These are phyloP conservation scores for Vitis rotundifolia DNA, from an alignment of 164 flowering plant species.

Conservation along the genomic window DNA sequence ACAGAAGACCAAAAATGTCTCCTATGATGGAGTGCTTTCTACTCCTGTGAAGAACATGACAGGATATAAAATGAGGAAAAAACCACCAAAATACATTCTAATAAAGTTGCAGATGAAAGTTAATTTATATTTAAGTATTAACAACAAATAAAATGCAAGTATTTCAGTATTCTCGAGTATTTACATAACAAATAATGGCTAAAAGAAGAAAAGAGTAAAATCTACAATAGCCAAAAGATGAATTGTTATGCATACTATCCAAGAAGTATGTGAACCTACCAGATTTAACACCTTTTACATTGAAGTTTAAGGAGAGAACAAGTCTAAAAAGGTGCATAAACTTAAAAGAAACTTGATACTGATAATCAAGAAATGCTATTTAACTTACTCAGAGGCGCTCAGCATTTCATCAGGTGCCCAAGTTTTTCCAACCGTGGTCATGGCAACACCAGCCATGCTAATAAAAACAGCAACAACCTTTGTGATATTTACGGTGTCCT, in stretches of 20 bases:
- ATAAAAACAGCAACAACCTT: constrained; percentile 56
- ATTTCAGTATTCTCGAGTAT: too few relatives aligned
- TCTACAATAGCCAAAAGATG: constrained; percentile 1
- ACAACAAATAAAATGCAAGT: too few relatives aligned
- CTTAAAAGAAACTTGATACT: background rate
- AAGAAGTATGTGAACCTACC: background rate
- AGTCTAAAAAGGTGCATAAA: background rate
- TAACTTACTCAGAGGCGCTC: constrained; percentile 40
- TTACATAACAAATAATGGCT: too few relatives aligned
- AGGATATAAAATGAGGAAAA: background rate
- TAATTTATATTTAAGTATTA: background rate
- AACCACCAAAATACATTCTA: background rate
- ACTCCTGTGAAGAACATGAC: constrained; percentile 24
- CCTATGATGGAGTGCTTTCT: constrained; percentile 47
- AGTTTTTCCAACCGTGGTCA: constrained; percentile 63
- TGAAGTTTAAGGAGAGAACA: background rate
- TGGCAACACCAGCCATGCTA: constrained; percentile 64
- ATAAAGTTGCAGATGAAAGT: background rate
- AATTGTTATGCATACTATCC: too few relatives aligned
- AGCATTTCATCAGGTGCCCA: constrained; percentile 55
- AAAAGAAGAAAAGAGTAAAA: background rate
- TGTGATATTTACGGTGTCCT: constrained; percentile 40
- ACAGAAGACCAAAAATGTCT: constrained; percentile 54
- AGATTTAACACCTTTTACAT: background rate
- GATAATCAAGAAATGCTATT: background rate